Percentiles rank a stretch among this genome's conserved stretches.
Evolutionary conservation across 1,284 basidiomycete genomes (phyloP).

Genomic region (Fistulina hepatica): DNA sequence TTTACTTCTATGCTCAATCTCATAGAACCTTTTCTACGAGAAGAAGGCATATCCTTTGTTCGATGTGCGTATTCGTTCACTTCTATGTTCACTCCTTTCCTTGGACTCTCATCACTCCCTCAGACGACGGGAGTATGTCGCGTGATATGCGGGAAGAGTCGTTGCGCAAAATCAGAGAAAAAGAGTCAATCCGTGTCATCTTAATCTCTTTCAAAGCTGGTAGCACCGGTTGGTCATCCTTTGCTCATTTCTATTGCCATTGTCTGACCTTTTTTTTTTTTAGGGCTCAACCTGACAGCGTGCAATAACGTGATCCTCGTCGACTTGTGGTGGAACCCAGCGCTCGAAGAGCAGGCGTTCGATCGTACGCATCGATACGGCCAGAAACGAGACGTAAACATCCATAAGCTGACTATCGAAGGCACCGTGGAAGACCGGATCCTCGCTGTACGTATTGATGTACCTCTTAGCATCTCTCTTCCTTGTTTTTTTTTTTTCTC

Average conservation of each 20-base stretch:
- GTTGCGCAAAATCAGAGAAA: conserved; percentile 62
- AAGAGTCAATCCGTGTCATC: conserved; percentile 56
- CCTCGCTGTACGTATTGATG: conserved; percentile 38
- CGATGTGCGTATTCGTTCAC: conserved; percentile 56
- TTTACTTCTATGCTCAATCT: conserved; percentile 89
- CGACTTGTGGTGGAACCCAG: conserved; percentile 95
- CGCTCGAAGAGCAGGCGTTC: conserved; percentile 88
- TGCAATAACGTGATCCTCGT: conserved; percentile 92
- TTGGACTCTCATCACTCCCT: conserved; percentile 6
- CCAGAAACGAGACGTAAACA: conserved; percentile 79
- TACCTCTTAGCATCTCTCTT: background rate
- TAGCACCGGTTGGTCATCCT: conserved; percentile 57
- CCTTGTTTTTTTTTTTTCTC: conserved; percentile 3
- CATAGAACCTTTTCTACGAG: conserved; percentile 71
- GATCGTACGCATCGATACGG: conserved; percentile 88
- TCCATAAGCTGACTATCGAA: conserved; percentile 88
- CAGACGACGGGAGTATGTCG: conserved; percentile 84
- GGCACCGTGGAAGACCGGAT: conserved; percentile 89
- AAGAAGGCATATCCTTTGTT: conserved; percentile 59
- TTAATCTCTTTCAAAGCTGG: conserved; percentile 97
- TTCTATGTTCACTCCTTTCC: conserved; percentile 4
- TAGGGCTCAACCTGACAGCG: conserved; percentile 85
- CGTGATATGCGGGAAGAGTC: conserved; percentile 67
- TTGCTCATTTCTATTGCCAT: conserved; percentile 1
- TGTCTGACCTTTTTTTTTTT: conserved; percentile 5